A percentile compares a stretch with the other conserved stretches of the same genome.
Evolutionary conservation across 1,284 basidiomycete species (phyloP).

Genomic region (Golubevia pallescens): DNA sequence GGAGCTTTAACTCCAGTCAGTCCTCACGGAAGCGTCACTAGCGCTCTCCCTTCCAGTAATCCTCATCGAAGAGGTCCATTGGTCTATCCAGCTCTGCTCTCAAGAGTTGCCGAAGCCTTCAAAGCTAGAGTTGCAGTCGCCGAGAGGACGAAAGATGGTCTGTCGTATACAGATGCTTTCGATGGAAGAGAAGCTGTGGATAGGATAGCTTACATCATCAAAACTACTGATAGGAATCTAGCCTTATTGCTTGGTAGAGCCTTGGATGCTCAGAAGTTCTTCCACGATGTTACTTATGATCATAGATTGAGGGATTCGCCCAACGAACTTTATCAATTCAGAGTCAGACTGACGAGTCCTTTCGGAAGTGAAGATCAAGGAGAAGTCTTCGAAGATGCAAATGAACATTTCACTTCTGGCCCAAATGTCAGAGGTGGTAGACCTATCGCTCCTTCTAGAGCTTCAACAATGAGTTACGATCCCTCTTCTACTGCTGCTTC

Average conservation of each 20-base stretch:
- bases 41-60: slow-evolving; percentile 1
- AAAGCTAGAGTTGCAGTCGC: slow-evolving; percentile 29
- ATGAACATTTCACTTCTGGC: background rate
- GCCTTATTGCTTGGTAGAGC: slow-evolving; percentile 58
- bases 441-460: slow-evolving; percentile 2
- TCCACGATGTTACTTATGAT: slow-evolving; percentile 63
- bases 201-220: slow-evolving; percentile 54
- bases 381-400: background rate
- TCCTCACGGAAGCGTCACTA: slow-evolving; percentile 25
- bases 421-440: background rate
- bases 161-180: slow-evolving; percentile 57
- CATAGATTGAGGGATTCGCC: slow-evolving; percentile 57
- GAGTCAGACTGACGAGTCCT: slow-evolving; percentile 14
- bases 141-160: slow-evolving; percentile 53
- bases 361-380: slow-evolving; percentile 5
- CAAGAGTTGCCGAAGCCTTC: slow-evolving; percentile 57
- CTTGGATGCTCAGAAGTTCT: slow-evolving; percentile 62
- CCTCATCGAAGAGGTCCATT: slow-evolving; percentile 9
- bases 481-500: slow-evolving; percentile 25
- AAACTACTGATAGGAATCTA: slow-evolving; percentile 55
- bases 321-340: slow-evolving; percentile 59
- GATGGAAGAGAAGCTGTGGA: slow-evolving; percentile 61
- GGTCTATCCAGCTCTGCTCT: slow-evolving; percentile 57
- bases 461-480: slow-evolving; percentile 15
- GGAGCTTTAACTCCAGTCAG: slow-evolving; percentile 13